phyloP scores from a whole-genome alignment of 2,329 filamentous ascomycete species.

The Triangularia setosa region DNA sequence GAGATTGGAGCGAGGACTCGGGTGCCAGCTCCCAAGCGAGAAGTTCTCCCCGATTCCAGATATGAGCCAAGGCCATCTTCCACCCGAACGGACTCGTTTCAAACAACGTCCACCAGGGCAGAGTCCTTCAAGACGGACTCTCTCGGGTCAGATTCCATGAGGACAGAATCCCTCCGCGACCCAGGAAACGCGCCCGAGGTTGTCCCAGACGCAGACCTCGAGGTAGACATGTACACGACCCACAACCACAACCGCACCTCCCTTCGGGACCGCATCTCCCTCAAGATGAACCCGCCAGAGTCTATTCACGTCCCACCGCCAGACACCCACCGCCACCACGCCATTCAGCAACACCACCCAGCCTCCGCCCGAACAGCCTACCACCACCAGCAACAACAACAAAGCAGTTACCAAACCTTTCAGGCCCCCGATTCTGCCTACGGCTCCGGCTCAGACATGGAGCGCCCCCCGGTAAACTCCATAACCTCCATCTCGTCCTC shows the following conservation, averaged over 20 bases:
- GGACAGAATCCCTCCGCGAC: conserved; percentile 1
- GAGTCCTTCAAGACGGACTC: background rate
- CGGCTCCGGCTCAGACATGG: conserved; percentile 40
- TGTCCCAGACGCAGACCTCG: conserved; percentile 11
- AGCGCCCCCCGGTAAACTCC: conserved; percentile 37
- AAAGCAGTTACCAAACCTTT: conserved; percentile 32
- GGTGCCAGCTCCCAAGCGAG: background rate
- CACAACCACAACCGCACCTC: conserved; percentile 38
- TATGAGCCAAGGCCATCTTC: conserved; percentile 10
- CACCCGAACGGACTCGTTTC: background rate
- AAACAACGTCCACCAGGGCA: background rate
- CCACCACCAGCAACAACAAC: conserved; percentile 13
- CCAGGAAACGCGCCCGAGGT: conserved; percentile 15
- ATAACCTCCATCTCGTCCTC: conserved; percentile 32
- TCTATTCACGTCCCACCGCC: conserved; percentile 52
- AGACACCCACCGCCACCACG: background rate
- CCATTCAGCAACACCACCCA: conserved; percentile 30
- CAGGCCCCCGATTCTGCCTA: conserved; percentile 46
- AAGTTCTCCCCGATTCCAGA: conserved; percentile 1
- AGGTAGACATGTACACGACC: conserved; percentile 4
- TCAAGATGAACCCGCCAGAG: conserved; percentile 49
- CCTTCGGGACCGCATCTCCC: conserved; percentile 50
- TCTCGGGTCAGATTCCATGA: background rate
- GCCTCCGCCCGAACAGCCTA: conserved; percentile 26
- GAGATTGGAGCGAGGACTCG: conserved; percentile 20